These are phyloP conservation scores for Amylocarpus encephaloides DNA, from an alignment of 2,329 filamentous ascomycete genomes.

Conservation along the genomic window DNA sequence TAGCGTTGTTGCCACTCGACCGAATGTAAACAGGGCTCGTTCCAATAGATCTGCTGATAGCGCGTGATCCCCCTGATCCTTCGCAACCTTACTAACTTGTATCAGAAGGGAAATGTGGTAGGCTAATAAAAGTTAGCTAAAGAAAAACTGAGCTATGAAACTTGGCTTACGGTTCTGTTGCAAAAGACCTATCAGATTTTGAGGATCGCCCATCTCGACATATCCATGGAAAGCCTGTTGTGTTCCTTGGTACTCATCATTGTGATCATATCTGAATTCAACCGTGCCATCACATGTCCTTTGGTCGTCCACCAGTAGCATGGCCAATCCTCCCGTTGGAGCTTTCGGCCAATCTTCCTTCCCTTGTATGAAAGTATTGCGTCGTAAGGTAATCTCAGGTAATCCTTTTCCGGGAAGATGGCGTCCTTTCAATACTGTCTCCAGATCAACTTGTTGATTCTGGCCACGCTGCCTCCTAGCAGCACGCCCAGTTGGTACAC, in stretches of 20 bases:
- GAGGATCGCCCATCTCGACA: slow-evolving; percentile 79
- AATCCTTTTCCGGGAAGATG: slow-evolving; percentile 47
- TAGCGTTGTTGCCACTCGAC: slow-evolving; percentile 76
- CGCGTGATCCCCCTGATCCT: slow-evolving; percentile 83
- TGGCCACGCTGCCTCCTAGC: slow-evolving; percentile 35
- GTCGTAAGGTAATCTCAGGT: slow-evolving; percentile 50
- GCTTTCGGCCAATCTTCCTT: slow-evolving; percentile 67
- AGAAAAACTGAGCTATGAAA: not conserved
- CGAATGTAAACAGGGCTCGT: slow-evolving; percentile 86
- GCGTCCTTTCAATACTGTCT: slow-evolving; percentile 36
- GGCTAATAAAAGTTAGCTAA: slow-evolving; percentile 39
- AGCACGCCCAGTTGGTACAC: slow-evolving; percentile 31
- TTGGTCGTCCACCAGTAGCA: slow-evolving; percentile 53
- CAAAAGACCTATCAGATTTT: slow-evolving; percentile 72
- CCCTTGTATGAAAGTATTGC: slow-evolving; percentile 63
- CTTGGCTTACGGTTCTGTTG: slow-evolving; percentile 50
- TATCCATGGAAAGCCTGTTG: slow-evolving; percentile 71
- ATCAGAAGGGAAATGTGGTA: slow-evolving; percentile 94
- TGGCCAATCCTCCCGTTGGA: slow-evolving; percentile 71
- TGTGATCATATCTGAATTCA: slow-evolving; percentile 75
- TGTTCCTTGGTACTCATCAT: slow-evolving; percentile 62
- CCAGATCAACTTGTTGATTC: slow-evolving; percentile 38
- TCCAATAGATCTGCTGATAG: slow-evolving; percentile 83
- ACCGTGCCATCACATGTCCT: slow-evolving; percentile 48
- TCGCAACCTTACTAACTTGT: slow-evolving; percentile 86